Conservation (phyloP, 345 rosid species). For the Euphorbia lathyris region DNA sequence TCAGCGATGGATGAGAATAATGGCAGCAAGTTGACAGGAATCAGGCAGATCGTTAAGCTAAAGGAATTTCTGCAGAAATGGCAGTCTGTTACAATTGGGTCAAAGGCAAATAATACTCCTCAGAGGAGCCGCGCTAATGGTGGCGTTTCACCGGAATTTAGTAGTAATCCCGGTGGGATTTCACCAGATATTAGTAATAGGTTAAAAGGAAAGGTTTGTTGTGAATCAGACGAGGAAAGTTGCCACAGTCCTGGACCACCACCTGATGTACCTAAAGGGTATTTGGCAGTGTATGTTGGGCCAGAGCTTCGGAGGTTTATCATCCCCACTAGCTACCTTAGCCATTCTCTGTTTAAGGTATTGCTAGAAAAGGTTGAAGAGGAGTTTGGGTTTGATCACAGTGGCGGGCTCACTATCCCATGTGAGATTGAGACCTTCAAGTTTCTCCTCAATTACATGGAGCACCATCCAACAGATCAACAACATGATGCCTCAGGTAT, state of each 20-base stretch:
- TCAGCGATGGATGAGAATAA: slow-evolving; percentile 59
- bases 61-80: slow-evolving; percentile 91
- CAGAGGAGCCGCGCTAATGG: slow-evolving; percentile 23
- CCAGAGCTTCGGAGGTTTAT: slow-evolving; percentile 91
- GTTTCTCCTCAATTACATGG: slow-evolving; percentile 77
- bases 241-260: slow-evolving; percentile 65
- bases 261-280: slow-evolving; percentile 82
- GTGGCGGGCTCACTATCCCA: slow-evolving; percentile 78
- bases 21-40: slow-evolving; percentile 60
- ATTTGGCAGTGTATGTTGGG: slow-evolving; percentile 86
- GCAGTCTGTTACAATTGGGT: slow-evolving; percentile 64
- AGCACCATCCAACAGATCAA: slow-evolving; percentile 49
- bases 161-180: slow-evolving; percentile 24
- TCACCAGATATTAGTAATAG: slow-evolving; percentile 49
- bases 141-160: too few relatives aligned
- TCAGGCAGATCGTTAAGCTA: slow-evolving; percentile 72
- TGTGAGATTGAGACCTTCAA: slow-evolving; percentile 98
- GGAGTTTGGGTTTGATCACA: slow-evolving; percentile 89
- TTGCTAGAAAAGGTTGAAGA: slow-evolving; percentile 86
- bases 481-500: slow-evolving; percentile 16
- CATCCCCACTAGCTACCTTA: slow-evolving; percentile 78
- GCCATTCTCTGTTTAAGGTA: slow-evolving; percentile 83
- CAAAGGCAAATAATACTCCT: slow-evolving; percentile 26
- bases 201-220: slow-evolving; percentile 31
- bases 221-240: slow-evolving; percentile 87